Evolutionary conservation across 306 rosid genomes (phyloP).

Genomic region (Trichosanthes cucumerina): DNA sequence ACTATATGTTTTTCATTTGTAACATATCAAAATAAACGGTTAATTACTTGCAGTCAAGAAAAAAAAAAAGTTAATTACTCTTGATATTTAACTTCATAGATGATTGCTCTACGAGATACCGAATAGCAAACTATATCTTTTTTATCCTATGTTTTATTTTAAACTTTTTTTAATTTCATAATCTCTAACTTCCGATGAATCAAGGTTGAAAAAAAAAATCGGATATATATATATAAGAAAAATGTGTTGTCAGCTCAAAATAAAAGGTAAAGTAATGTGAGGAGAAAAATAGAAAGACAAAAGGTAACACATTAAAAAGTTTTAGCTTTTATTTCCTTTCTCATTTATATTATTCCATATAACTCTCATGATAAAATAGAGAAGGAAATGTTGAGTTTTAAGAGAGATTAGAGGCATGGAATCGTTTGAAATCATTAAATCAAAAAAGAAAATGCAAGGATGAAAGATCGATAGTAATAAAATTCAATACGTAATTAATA

Average conservation of each 20-base stretch:
- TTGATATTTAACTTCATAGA: too few relatives aligned
- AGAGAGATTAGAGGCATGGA: too few relatives aligned
- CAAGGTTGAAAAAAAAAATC: not conserved
- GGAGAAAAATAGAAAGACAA: not conserved
- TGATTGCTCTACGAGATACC: too few relatives aligned
- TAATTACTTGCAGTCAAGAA: too few relatives aligned
- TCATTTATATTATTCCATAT: not conserved
- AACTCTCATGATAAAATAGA: not conserved
- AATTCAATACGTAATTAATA: too few relatives aligned
- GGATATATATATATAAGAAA: not conserved
- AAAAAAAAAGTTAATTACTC: too few relatives aligned
- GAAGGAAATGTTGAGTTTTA: too few relatives aligned
- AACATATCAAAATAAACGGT: too few relatives aligned
- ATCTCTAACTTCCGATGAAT: not conserved
- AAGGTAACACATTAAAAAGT: not conserved
- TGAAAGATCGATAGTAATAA: too few relatives aligned
- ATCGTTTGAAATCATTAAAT: not conserved
- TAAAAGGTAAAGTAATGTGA: not conserved
- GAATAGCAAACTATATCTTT: too few relatives aligned
- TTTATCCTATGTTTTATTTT: not conserved
- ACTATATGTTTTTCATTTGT: too few relatives aligned
- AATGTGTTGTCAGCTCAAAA: not conserved
- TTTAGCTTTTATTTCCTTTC: not conserved
- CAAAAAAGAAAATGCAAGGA: too few relatives aligned
- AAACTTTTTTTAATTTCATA: not conserved